These are phyloP conservation scores for Penicillium thymicola DNA, from an alignment of 2,329 filamentous ascomycete species.

Conservation along the genomic window DNA sequence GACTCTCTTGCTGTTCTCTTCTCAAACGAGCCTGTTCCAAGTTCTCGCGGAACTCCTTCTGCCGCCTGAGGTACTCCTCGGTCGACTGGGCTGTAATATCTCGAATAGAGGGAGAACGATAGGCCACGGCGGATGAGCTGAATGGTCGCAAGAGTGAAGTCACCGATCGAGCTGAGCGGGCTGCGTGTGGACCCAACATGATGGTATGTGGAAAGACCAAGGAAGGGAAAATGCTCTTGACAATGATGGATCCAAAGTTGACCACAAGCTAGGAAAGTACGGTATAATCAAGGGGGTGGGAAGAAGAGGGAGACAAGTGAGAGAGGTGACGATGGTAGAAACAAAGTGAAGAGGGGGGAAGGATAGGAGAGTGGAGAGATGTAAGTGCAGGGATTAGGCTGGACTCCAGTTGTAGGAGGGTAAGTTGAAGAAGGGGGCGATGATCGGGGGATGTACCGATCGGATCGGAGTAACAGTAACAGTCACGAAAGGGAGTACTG, in stretches of 20 bases:
- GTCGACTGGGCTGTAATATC: slow-evolving; percentile 75
- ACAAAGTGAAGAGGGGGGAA: slow-evolving; percentile 2
- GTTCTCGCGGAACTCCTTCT: slow-evolving; percentile 82
- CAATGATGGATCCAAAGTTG: not conserved
- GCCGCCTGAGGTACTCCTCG: slow-evolving; percentile 74
- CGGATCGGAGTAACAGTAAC: not conserved
- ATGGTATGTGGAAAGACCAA: slow-evolving; percentile 13
- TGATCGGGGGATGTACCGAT: slow-evolving; percentile 5
- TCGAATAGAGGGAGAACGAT: slow-evolving; percentile 70
- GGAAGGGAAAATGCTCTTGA: not conserved
- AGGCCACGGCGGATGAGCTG: slow-evolving; percentile 51
- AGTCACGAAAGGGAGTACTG: not conserved
- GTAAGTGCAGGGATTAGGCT: slow-evolving; percentile 1
- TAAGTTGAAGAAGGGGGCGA: slow-evolving; percentile 8
- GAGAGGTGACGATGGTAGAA: slow-evolving; percentile 1
- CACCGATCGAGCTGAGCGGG: slow-evolving; percentile 49
- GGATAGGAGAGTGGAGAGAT: not conserved
- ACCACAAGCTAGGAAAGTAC: slow-evolving; percentile 5
- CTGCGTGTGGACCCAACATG: slow-evolving; percentile 49
- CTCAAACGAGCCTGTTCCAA: slow-evolving; percentile 71
- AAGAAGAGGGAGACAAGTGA: slow-evolving; percentile 2
- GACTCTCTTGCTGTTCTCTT: slow-evolving; percentile 81
- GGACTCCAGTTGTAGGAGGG: not conserved
- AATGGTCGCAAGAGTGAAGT: slow-evolving; percentile 56
- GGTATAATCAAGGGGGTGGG: slow-evolving; percentile 5